A percentile compares a stretch with the other conserved stretches of the same genome.
Conservation (phyloP, 2,329 filamentous ascomycete genomes). For the Venturia asperata region DNA sequence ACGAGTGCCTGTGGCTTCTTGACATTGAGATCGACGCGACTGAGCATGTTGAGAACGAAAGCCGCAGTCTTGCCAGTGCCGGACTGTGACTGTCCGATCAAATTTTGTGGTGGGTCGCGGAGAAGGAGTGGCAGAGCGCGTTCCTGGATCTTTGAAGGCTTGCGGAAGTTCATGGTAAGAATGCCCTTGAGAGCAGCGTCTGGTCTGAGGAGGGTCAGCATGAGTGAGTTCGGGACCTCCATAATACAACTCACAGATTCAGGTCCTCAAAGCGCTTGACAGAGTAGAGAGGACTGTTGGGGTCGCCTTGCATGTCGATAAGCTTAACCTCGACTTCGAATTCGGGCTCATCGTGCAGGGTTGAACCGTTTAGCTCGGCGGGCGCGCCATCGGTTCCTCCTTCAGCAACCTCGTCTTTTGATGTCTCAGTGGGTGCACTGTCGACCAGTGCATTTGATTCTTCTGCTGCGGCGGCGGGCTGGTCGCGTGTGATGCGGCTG, state of each 20-base stretch:
- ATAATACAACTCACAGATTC: not conserved
- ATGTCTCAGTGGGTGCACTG: not conserved
- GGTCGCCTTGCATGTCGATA: slow-evolving; percentile 78
- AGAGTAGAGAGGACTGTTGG: slow-evolving; percentile 81
- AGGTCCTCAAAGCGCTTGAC: slow-evolving; percentile 78
- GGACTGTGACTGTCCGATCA: slow-evolving; percentile 98
- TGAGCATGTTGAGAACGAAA: slow-evolving; percentile 86
- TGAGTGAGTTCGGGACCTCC: not conserved
- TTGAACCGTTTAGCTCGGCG: slow-evolving; percentile 32
- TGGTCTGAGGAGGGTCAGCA: slow-evolving; percentile 37
- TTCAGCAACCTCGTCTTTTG: not conserved
- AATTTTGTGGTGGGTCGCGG: slow-evolving; percentile 76
- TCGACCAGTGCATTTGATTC: not conserved
- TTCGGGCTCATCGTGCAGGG: slow-evolving; percentile 57
- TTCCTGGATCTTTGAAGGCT: slow-evolving; percentile 97
- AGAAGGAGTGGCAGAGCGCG: slow-evolving; percentile 86
- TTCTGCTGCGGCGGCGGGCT: not conserved
- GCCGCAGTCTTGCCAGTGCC: slow-evolving; percentile 97
- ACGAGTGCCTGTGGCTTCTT: slow-evolving; percentile 76
- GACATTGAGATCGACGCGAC: slow-evolving; percentile 68
- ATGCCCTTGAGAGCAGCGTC: slow-evolving; percentile 68
- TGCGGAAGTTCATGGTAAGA: slow-evolving; percentile 75
- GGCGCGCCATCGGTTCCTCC: slow-evolving; percentile 41
- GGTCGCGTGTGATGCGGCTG: slow-evolving; percentile 14
- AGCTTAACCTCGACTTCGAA: slow-evolving; percentile 91